Percentiles rank a stretch among this genome's conserved stretches.
Conservation (phyloP, 139 green algal genomes). For the Micractinium conductrix region DNA sequence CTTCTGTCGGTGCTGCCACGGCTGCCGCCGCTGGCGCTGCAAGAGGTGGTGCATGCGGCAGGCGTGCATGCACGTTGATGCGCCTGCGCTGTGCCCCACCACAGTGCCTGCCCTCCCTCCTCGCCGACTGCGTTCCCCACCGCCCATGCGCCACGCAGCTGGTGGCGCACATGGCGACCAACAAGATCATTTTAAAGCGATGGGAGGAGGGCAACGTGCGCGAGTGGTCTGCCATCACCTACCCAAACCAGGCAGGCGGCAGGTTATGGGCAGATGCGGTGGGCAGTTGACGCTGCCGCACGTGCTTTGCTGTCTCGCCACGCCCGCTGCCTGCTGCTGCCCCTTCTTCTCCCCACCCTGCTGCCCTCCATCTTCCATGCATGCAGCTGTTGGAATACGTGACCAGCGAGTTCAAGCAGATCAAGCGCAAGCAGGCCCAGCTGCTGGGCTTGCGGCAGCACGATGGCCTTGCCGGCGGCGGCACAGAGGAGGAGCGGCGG, state of each 20-base stretch:
- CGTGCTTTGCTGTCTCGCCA: not conserved
- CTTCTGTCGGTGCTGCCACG: too few relatives aligned
- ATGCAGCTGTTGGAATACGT: slow-evolving; percentile 54
- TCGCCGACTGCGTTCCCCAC: not conserved
- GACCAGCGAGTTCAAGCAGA: slow-evolving; percentile 59
- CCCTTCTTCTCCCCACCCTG: not conserved
- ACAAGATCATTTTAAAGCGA: slow-evolving; percentile 47
- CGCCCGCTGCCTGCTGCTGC: not conserved
- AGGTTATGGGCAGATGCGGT: not conserved
- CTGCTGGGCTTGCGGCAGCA: slow-evolving; percentile 62
- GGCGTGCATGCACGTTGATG: not conserved
- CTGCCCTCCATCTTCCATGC: not conserved
- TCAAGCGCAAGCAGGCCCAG: slow-evolving; percentile 69
- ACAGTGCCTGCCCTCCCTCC: not conserved
- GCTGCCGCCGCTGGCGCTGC: too few relatives aligned
- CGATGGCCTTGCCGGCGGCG: not conserved
- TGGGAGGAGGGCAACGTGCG: slow-evolving; percentile 57
- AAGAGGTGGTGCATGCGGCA: too few relatives aligned
- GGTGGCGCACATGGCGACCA: slow-evolving; percentile 80
- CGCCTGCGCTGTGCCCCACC: not conserved
- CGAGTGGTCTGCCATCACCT: slow-evolving; percentile 70
- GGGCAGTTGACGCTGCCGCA: not conserved
- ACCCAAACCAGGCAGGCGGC: slow-evolving; percentile 64
- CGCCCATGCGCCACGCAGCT: slow-evolving; percentile 49
- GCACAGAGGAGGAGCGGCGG: not conserved